Evolutionary conservation across 176 grass and related monocot genomes (phyloP).

Genomic region (Panicum miliaceum): DNA sequence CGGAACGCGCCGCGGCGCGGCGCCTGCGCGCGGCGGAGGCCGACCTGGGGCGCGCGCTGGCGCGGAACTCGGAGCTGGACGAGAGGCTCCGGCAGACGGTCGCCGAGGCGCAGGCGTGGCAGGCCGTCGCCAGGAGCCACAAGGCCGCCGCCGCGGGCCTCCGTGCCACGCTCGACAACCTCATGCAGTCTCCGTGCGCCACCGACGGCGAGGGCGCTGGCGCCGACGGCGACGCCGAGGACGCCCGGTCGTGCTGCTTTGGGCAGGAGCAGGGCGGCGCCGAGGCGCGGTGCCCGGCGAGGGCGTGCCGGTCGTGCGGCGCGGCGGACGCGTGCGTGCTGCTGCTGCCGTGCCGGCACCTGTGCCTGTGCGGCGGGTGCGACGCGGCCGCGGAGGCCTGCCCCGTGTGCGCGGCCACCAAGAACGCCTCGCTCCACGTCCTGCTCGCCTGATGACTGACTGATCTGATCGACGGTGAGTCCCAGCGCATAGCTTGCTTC

Average conservation of each 20-base stretch:
- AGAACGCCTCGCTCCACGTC: conserved; percentile 31
- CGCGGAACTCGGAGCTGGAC: conserved; percentile 56
- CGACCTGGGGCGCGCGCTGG: conserved; percentile 33
- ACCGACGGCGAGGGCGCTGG: neutral
- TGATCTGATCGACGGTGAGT: neutral
- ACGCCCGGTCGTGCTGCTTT: conserved; percentile 77
- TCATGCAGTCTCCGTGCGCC: conserved; percentile 17
- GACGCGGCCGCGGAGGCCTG: neutral
- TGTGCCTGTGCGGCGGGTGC: conserved; percentile 65
- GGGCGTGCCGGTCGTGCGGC: conserved; percentile 56
- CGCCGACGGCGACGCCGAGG: conserved; percentile 30
- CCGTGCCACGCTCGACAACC: conserved; percentile 60
- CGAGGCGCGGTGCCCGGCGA: neutral
- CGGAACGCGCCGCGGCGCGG: conserved; percentile 26
- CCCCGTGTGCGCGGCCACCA: conserved; percentile 30
- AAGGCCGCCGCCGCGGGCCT: conserved; percentile 57
- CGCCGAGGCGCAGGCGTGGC: conserved; percentile 66
- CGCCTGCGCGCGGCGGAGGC: conserved; percentile 52
- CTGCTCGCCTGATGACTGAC: neutral
- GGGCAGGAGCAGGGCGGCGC: neutral
- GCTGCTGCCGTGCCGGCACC: conserved; percentile 76
- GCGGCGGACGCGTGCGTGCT: conserved; percentile 53
- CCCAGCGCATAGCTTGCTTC: neutral
- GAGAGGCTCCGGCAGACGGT: conserved; percentile 49
- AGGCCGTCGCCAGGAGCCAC: conserved; percentile 51